These are phyloP conservation scores for Penicillium angulare DNA, from an alignment of 495 filamentous ascomycete species.

Conservation along the genomic window DNA sequence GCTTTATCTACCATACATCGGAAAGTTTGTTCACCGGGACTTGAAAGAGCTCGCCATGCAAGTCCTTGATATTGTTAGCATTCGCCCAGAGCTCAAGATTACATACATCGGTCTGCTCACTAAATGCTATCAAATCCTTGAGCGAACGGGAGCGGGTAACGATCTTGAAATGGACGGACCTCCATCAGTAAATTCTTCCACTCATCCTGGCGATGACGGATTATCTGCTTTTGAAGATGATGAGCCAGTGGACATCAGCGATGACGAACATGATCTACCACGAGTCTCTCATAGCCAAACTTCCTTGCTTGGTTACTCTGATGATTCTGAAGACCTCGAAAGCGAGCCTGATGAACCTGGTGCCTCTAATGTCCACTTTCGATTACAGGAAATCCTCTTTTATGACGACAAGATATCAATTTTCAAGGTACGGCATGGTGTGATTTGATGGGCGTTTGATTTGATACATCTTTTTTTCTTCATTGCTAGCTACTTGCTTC, in stretches of 20 bases:
- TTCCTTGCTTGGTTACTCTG: background rate
- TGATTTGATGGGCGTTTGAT: slow-evolving; percentile 50
- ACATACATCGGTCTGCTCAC: slow-evolving; percentile 76
- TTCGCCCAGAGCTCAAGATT: slow-evolving; percentile 81
- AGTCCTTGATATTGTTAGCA: slow-evolving; percentile 78
- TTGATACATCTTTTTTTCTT: background rate
- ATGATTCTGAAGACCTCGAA: slow-evolving; percentile 25
- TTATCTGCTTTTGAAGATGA: slow-evolving; percentile 37
- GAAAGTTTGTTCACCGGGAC: slow-evolving; percentile 57
- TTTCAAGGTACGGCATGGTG: slow-evolving; percentile 75
- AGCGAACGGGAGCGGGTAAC: slow-evolving; percentile 56
- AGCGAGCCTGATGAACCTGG: slow-evolving; percentile 38
- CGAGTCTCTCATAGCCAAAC: slow-evolving; percentile 27
- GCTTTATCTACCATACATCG: slow-evolving; percentile 74
- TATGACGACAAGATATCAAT: slow-evolving; percentile 87
- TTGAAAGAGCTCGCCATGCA: slow-evolving; percentile 77
- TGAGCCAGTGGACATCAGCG: slow-evolving; percentile 42
- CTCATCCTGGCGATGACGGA: slow-evolving; percentile 40
- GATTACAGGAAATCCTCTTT: slow-evolving; percentile 81
- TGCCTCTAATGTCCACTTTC: slow-evolving; percentile 53
- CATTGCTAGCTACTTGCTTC: background rate
- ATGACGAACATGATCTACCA: slow-evolving; percentile 39
- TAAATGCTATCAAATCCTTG: slow-evolving; percentile 90
- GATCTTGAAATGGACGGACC: slow-evolving; percentile 31
- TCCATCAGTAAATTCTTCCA: slow-evolving; percentile 37